These are phyloP conservation scores for Kwoniella newhampshirensis DNA, from an alignment of 768 basidiomycete species.

Conservation along the genomic window DNA sequence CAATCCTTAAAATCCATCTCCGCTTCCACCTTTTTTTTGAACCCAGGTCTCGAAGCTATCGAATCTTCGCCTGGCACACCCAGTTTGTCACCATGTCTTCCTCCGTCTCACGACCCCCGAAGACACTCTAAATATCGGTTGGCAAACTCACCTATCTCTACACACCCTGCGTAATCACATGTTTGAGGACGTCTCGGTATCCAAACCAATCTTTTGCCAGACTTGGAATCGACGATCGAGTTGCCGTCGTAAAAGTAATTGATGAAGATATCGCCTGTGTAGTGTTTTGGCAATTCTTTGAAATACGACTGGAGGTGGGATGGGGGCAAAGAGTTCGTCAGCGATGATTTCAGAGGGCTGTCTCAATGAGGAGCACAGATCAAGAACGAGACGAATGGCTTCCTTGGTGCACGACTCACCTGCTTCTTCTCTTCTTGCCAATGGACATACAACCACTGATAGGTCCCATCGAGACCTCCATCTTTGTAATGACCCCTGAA, in stretches of 20 bases:
- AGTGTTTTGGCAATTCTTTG: neutral
- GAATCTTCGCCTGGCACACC: neutral
- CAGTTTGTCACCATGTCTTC: neutral
- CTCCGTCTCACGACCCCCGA: neutral
- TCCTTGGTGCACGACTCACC: conserved; percentile 5
- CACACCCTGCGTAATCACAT: conserved; percentile 7
- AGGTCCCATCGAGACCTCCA: conserved; percentile 6
- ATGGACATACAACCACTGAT: conserved; percentile 32
- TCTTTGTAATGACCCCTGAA: conserved; percentile 1
- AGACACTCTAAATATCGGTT: neutral
- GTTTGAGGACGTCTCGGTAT: neutral
- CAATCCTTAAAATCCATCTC: neutral
- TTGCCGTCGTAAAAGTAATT: conserved; percentile 13
- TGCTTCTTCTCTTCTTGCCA: conserved; percentile 29
- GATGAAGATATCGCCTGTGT: conserved; percentile 9
- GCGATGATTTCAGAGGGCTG: too few relatives aligned
- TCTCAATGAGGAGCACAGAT: too few relatives aligned
- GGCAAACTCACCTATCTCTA: neutral
- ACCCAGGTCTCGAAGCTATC: neutral
- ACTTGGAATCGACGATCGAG: conserved; percentile 1
- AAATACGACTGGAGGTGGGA: conserved; percentile 2
- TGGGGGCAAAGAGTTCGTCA: neutral
- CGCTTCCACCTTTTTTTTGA: neutral
- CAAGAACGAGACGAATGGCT: too few relatives aligned
- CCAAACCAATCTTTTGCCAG: conserved; percentile 5